phyloP scores from a whole-genome alignment of 352 stramenopile species.

The Phytophthora pseudosyringae region DNA sequence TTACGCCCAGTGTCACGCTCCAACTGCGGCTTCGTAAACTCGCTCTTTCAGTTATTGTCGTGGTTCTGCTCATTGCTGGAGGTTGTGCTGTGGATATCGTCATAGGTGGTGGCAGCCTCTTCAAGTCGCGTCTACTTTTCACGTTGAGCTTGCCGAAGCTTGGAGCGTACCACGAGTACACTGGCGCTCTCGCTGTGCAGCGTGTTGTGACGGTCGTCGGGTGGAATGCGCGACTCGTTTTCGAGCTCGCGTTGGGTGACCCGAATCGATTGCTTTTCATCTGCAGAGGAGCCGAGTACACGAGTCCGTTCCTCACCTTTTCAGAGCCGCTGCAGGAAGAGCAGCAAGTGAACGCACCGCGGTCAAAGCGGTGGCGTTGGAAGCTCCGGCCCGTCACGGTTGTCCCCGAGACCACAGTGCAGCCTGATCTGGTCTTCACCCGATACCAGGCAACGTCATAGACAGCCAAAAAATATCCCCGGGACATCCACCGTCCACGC shows the following conservation, averaged over 20 bases:
- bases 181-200: constrained; percentile 18
- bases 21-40: constrained; percentile 18
- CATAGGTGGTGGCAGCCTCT: constrained; percentile 5
- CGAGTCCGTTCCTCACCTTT: constrained; percentile 29
- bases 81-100: constrained; percentile 13
- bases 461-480: too few relatives aligned
- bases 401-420: background rate
- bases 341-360: background rate
- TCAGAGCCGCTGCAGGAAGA: constrained; percentile 2
- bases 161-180: constrained; percentile 14
- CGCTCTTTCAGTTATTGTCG: constrained; percentile 2
- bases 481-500: too few relatives aligned
- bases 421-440: too few relatives aligned
- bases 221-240: constrained; percentile 23
- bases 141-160: constrained; percentile 2
- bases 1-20: constrained; percentile 38
- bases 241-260: constrained; percentile 9
- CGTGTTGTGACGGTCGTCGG: constrained; percentile 35
- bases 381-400: background rate
- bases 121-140: constrained; percentile 27
- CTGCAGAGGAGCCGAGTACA: constrained; percentile 23
- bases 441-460: too few relatives aligned
- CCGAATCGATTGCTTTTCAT: constrained; percentile 32
- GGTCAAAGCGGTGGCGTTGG: background rate
- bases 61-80: constrained; percentile 18